Base-by-base conservation (phyloP, 1,139 yeast species). In the Magnusiomyces paraingens region DNA sequence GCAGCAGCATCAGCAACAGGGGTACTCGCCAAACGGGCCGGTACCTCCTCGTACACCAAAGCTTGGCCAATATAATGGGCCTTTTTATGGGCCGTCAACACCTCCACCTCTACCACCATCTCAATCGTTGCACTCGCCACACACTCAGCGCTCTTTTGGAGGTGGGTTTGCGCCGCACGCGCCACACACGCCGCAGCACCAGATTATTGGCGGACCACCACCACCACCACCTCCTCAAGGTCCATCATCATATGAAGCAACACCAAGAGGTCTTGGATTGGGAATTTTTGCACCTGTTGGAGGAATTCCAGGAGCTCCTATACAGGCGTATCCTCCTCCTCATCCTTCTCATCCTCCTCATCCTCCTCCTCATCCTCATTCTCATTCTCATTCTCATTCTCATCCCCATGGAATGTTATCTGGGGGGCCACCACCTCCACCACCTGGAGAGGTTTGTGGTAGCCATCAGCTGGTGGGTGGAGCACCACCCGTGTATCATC, bases 71-170 rank as follows among this genome's bases (percentile, higher is more conserved):
- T 18, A 21, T n/a, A 17, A 40, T 40, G 20, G 43, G 20, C 43
- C 20, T 10, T 15, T 21, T 17, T 40, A n/a, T n/a, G 18, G 22
- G 20, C 20, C 43, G 5, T 29, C 36, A 14, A 12, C 17, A 3
- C 43, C 32, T n/a, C 36, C 42, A 47, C 22, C 36, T 17, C 21
- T 36, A 8, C 50, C 50, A 11, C 39, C 47, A 8, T n/a, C 38
- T 15, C n/a, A 29, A 29, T 22, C 50, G 29, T 43, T 21, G n/a
- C 45, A 17, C 1, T 36, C 42, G 8, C 26, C 32, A 1, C 29
- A 50, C 17, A 29, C 46, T 3, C 40, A 6, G 35, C 40, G 21
- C 5, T 35, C 39, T 29, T 32, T 32, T 46, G 17, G 12, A 15
- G n/a, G 36, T 8, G 32, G 32, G 32, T 21, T 35, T 11, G 15